phyloP scores from a whole-genome alignment of 805 yeast species.

The Kodamaea kakaduensis region DNA sequence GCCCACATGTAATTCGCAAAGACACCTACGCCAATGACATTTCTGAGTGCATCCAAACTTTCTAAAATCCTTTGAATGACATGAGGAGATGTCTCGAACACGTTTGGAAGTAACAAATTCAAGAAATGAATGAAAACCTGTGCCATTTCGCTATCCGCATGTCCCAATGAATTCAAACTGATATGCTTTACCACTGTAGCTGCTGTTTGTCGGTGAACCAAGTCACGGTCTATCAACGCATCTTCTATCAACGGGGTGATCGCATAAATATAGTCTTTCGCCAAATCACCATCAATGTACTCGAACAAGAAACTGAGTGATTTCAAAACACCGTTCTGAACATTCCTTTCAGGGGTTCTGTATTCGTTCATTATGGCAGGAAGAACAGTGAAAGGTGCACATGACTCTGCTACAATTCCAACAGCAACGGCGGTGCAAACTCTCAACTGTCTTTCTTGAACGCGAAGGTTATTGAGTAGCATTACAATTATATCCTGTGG shows the following conservation, averaged over 20 bases:
- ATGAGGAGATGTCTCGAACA: constrained; percentile 94
- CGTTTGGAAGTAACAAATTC: constrained; percentile 80
- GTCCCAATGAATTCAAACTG: constrained; percentile 73
- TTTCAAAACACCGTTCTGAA: constrained; percentile 92
- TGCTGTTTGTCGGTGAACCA: constrained; percentile 93
- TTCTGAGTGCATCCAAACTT: constrained; percentile 68
- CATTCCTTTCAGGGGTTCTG: constrained; percentile 84
- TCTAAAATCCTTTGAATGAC: constrained; percentile 81
- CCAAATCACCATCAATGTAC: constrained; percentile 71
- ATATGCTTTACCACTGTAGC: constrained; percentile 81
- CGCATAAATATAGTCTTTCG: constrained; percentile 78
- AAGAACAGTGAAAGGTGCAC: constrained; percentile 87
- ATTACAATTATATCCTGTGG: constrained; percentile 92
- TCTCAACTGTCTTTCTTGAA: constrained; percentile 93
- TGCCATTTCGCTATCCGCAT: constrained; percentile 59
- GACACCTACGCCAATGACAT: constrained; percentile 72
- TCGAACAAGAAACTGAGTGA: constrained; percentile 90
- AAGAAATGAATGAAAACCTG: constrained; percentile 74
- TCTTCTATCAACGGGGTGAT: constrained; percentile 78
- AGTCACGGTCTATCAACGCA: constrained; percentile 85
- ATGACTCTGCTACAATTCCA: constrained; percentile 91
- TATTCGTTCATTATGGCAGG: constrained; percentile 97
- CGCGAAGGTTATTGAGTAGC: constrained; percentile 75
- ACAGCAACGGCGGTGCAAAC: constrained; percentile 98
- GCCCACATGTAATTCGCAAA: constrained; percentile 75